Evolutionary conservation across 2,329 filamentous ascomycete genomes (phyloP).

Genomic region (Phialocephala sp.): DNA sequence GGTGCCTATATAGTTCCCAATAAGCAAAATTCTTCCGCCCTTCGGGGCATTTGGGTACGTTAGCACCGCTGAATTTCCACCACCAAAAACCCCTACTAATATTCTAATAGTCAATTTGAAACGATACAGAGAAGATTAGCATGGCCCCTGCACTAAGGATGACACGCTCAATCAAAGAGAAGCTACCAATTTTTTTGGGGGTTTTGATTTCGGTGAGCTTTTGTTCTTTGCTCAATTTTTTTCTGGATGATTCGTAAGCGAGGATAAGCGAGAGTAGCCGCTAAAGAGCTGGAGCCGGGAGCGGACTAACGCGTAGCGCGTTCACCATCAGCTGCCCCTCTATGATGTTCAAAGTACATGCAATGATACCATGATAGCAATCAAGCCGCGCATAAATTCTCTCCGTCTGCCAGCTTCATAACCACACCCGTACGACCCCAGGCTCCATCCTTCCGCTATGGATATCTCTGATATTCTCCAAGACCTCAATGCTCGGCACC

Average conservation of each 20-base stretch:
- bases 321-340: not conserved
- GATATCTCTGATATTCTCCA: slow-evolving; percentile 82
- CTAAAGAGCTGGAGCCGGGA: not conserved
- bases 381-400: not conserved
- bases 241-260: not conserved
- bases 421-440: not conserved
- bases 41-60: no score
- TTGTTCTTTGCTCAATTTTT: slow-evolving; percentile 11
- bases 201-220: no score
- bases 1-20: not conserved
- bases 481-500: slow-evolving; percentile 66
- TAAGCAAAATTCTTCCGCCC: not conserved
- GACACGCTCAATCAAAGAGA: slow-evolving; percentile 48
- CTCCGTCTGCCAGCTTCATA: not conserved
- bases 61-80: no score
- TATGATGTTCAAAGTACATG: not conserved
- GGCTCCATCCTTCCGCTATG: slow-evolving; percentile 51
- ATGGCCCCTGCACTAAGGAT: slow-evolving; percentile 66
- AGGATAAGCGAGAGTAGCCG: not conserved
- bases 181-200: slow-evolving; percentile 41
- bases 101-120: slow-evolving; percentile 70
- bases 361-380: not conserved
- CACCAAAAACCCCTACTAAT: no score
- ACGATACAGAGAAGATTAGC: slow-evolving; percentile 79
- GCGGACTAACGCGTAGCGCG: not conserved